Conservation (phyloP, 805 yeast genomes). For the Candida maesae region DNA sequence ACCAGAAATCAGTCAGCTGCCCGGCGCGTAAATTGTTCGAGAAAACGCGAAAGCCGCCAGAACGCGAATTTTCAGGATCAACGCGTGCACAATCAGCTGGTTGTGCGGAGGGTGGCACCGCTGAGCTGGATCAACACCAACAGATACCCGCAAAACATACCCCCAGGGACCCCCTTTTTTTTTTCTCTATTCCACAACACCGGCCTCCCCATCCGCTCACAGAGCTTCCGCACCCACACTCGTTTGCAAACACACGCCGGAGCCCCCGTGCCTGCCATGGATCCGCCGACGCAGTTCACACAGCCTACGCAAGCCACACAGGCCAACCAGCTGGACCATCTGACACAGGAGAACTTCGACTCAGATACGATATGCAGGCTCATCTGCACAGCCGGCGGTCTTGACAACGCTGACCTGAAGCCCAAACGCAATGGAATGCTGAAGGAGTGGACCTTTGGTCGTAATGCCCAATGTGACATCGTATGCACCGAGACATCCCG, state of each 20-base stretch:
- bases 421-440: slow-evolving; percentile 30
- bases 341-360: slow-evolving; percentile 36
- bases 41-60: background rate
- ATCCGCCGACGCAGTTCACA: slow-evolving; percentile 37
- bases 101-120: no score
- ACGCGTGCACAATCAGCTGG: background rate
- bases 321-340: slow-evolving; percentile 22
- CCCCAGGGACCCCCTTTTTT: no score
- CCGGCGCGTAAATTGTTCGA: background rate
- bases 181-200: no score
- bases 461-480: slow-evolving; percentile 65
- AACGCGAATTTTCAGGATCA: background rate
- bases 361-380: slow-evolving; percentile 48
- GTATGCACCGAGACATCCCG: slow-evolving; percentile 56
- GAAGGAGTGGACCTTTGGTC: slow-evolving; percentile 68
- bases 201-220: no score
- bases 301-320: slow-evolving; percentile 39
- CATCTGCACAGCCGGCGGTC: slow-evolving; percentile 58
- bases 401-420: slow-evolving; percentile 42
- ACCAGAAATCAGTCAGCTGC: background rate
- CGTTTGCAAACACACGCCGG: background rate
- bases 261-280: slow-evolving; percentile 23
- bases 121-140: background rate
- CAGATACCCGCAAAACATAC: no score
- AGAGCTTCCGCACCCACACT: no score